Base-by-base conservation (phyloP, 2,329 filamentous ascomycete species). In the Ceratocystis destructans region DNA sequence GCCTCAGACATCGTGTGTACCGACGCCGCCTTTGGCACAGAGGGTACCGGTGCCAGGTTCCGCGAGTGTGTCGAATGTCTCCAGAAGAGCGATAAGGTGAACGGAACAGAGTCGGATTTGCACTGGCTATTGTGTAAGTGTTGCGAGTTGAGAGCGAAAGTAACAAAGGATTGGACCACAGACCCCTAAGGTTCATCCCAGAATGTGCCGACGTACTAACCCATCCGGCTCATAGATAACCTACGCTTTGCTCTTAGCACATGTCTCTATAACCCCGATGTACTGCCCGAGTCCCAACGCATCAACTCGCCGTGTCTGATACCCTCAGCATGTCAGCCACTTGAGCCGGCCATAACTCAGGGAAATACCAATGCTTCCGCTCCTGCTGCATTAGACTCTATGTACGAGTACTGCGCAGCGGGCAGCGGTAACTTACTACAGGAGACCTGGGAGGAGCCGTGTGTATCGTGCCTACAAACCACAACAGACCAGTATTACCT, bases 101-200 rank as follows among this genome's bases (percentile, higher is more conserved):
- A 74, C 44, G 74, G 72, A 0, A 69, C 70, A 0, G 77, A 80
- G 68, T 78, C 70, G 1, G 80, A 82, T 48, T 48, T 76, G 0
- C 71, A 72, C 3, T 82, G 77, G 78, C 79, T 78, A 66, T 67
- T 82, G 37, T 81, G 80, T 82, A 76, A 72, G 77, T 68, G 20
- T 1, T 8, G 28, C 50, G 25, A 55, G 50, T 17, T 2, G 22
- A 10, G 20, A 53, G 22, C 17, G 7, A 22, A 53, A 8, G 17
- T 22, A 22, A 22, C 48, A 53, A 10, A 5, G 48, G 10, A 41
- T 41, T 41, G 37, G 10, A 3, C 37, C 10, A 41, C 37, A 41
- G 10, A 41, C 12, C 37, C 12, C 4, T 1, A 5, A 12, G 10
- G 10, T 4, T 12, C 37, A 15, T 12, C 37, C 37, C 37, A 41